Base-by-base conservation (phyloP, 2,329 filamentous ascomycete genomes). In the Penicillium sp. region DNA sequence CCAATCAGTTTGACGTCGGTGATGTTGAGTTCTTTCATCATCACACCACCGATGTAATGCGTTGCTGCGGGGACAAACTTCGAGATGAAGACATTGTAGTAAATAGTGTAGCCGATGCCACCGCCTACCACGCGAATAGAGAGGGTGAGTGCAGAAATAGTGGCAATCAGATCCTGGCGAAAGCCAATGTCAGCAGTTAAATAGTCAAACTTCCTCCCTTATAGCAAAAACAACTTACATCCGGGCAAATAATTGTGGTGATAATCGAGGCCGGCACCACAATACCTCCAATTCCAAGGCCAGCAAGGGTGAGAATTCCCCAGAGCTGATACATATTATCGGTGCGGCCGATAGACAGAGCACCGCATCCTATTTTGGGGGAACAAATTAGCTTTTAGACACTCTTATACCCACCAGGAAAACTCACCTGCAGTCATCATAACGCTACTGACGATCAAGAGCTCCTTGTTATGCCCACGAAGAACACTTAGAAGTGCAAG, bases 121-220 rank as follows among this genome's bases (percentile, higher is more conserved):
- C 87, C 87, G 46, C 87, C 87, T 36, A 89, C 80, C 53, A 88
- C 85, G 38, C 87, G 85, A 62, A 90, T 84, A n/a, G 85, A 82
- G 38, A 90, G 81, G 0, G 87, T 89, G 23, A 90, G 76, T 6
- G 87, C 86, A 1, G 86, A 83, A 45, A 89, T 80, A 2, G 87
- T 89, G 8, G 85, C 87, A 60, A 90, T 89, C 6, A 89, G 78
- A 53, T 89, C 76, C 75, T 76, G 33, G 13, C 7, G 27, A 53
- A 39, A 40, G 40, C 19, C 3, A 31, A 16, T 38, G 21, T 55
- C 16, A 31, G 43, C n/a, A 25, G 45, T 49, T 19, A 47, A 7
- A 7, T n/a, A 25, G 45, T 49, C 23, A 47, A 7, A 7, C 5
- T 33, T 16, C 19, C 6, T 27, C 15, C 7, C 11, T 10, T 36